Evolutionary conservation across 2,329 filamentous ascomycete species (phyloP).

Genomic region (Aspergillus eucalypticola): DNA sequence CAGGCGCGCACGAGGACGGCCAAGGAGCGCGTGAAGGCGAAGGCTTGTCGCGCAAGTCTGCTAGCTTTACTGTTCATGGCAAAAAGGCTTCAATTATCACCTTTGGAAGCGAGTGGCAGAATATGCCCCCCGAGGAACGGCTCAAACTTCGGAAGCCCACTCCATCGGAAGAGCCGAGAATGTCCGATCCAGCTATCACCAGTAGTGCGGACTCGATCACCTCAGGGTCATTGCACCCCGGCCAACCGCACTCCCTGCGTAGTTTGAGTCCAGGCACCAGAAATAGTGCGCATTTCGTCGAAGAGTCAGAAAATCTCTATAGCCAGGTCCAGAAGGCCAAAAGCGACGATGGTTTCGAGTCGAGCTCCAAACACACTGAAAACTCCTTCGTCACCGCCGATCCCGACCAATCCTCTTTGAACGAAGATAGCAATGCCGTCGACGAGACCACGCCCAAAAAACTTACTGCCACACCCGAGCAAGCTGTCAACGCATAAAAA

Average conservation of each 20-base stretch:
- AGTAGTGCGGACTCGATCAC: conserved; percentile 30
- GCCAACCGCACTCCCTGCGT: conserved; percentile 62
- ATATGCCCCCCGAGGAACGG: conserved; percentile 71
- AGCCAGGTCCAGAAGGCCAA: conserved; percentile 11
- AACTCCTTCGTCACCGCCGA: conserved; percentile 2
- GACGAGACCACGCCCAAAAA: conserved; percentile 22
- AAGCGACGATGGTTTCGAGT: conserved; percentile 10
- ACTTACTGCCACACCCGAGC: conserved; percentile 25
- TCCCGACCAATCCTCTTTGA: conserved; percentile 2
- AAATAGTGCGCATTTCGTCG: conserved; percentile 48
- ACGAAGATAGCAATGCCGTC: conserved; percentile 11
- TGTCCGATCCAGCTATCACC: conserved; percentile 33
- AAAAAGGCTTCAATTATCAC: conserved; percentile 97
- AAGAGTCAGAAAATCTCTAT: conserved; percentile 22
- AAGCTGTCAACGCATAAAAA: conserved; percentile 31
- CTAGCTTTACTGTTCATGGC: conserved; percentile 93
- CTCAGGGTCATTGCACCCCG: conserved; percentile 30
- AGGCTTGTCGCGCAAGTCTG: conserved; percentile 73
- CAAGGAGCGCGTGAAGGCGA: conserved; percentile 56
- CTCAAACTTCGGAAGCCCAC: conserved; percentile 61
- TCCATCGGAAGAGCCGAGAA: conserved; percentile 39
- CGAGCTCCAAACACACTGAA: conserved; percentile 7
- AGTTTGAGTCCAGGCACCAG: conserved; percentile 69
- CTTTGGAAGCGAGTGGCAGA: conserved; percentile 90
- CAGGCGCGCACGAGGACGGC: conserved; percentile 55